phyloP scores from a whole-genome alignment of 768 basidiomycete species.

The Lactifluus echinatus region DNA sequence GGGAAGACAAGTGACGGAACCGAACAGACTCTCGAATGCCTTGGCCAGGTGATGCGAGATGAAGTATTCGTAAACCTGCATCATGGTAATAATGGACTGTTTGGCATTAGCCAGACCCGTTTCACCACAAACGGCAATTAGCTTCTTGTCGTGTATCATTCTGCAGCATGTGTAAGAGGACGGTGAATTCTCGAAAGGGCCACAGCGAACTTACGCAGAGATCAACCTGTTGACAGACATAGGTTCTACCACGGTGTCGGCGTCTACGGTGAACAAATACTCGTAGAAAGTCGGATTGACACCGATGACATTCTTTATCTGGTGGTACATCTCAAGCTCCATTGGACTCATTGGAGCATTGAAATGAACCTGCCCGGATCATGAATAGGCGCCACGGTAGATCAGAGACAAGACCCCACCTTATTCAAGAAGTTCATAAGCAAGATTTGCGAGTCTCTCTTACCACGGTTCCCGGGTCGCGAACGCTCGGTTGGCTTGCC shows the following conservation, averaged over 20 bases:
- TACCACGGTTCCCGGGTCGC: conserved; percentile 94
- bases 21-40: conserved; percentile 94
- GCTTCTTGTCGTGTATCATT: conserved; percentile 95
- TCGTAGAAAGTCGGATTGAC: conserved; percentile 99
- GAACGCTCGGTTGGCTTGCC: conserved; percentile 92
- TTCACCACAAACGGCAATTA: conserved; percentile 93
- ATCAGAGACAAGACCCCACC: conserved; percentile 33
- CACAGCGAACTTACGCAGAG: conserved; percentile 62
- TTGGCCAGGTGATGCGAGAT: conserved; percentile 99
- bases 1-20: conserved; percentile 96
- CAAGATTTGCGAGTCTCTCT: conserved; percentile 95
- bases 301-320: conserved; percentile 99
- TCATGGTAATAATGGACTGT: conserved; percentile 93
- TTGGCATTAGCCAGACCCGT: conserved; percentile 89
- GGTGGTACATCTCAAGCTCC: conserved; percentile 97
- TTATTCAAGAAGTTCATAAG: conserved; percentile 98
- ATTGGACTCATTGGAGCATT: conserved; percentile 93
- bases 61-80: conserved; percentile 99
- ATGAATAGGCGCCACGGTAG: not conserved
- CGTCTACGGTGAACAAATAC: conserved; percentile 88
- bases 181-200: not conserved
- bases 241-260: conserved; percentile 89
- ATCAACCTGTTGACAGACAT: conserved; percentile 84
- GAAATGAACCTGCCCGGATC: conserved; percentile 71
- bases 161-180: conserved; percentile 31